Conservation (phyloP, 495 filamentous ascomycete species). For the Lophiotrema nucula region DNA sequence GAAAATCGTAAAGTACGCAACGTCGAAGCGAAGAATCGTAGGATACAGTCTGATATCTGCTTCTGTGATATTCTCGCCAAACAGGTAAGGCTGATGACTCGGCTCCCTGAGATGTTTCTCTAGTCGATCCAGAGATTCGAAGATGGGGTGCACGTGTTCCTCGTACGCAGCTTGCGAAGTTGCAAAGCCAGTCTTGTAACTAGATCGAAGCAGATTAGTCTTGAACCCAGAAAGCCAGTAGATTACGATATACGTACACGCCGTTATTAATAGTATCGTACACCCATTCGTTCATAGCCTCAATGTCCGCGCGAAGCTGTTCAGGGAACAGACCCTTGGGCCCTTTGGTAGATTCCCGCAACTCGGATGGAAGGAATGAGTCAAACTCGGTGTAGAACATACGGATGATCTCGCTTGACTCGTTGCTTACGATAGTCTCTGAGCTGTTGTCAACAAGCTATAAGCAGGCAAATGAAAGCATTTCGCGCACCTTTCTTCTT, state of each 20-base stretch:
- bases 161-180: constrained; percentile 76
- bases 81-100: constrained; percentile 61
- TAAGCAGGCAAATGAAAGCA: not conserved
- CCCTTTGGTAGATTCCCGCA: constrained; percentile 48
- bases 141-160: constrained; percentile 62
- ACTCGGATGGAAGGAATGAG: constrained; percentile 46
- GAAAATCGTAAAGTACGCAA: constrained; percentile 88
- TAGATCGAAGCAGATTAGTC: too few species aligned
- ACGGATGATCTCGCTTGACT: constrained; percentile 43
- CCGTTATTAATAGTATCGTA: constrained; percentile 68
- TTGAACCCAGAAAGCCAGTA: too few species aligned
- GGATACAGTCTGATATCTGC: constrained; percentile 77
- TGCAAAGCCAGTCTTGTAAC: constrained; percentile 73
- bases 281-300: constrained; percentile 64
- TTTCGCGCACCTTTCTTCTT: constrained; percentile 48
- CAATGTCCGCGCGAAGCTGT: constrained; percentile 54
- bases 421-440: constrained; percentile 44
- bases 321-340: constrained; percentile 57
- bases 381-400: constrained; percentile 52
- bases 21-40: constrained; percentile 80
- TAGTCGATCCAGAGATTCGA: constrained; percentile 66
- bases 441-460: not conserved
- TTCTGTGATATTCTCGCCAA: constrained; percentile 70
- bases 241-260: too few species aligned
- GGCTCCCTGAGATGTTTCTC: constrained; percentile 61